phyloP scores from a whole-genome alignment of 768 basidiomycete genomes.

The Lactarius deliciosus region DNA sequence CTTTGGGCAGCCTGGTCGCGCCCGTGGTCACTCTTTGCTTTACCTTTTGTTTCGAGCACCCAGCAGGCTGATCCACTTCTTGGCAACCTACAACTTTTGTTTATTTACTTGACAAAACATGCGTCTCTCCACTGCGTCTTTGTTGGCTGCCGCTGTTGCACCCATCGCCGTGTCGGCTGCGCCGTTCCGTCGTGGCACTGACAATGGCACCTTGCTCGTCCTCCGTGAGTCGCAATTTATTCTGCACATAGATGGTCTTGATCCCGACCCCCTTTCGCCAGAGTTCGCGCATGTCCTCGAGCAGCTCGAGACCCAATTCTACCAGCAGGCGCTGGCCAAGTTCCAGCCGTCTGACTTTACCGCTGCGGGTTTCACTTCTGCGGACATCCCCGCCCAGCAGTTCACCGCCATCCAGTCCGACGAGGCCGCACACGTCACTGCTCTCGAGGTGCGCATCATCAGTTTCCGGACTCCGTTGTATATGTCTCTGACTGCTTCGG shows the following conservation, averaged over 20 bases:
- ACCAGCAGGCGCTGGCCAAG: conserved; percentile 60
- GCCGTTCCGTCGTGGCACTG: conserved; percentile 44
- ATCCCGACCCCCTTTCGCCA: conserved; percentile 37
- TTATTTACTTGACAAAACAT: conserved; percentile 39
- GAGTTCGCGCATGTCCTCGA: conserved; percentile 79
- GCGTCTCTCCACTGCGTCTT: conserved; percentile 43
- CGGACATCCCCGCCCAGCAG: conserved; percentile 57
- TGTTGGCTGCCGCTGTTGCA: conserved; percentile 43
- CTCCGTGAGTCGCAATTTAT: conserved; percentile 46
- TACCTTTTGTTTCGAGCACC: conserved; percentile 24
- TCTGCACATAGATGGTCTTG: conserved; percentile 25
- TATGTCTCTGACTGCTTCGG: conserved; percentile 1
- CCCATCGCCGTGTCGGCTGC: conserved; percentile 50
- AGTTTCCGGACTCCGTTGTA: neutral
- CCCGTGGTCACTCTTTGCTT: conserved; percentile 50
- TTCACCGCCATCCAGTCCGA: conserved; percentile 59
- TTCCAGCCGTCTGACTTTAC: conserved; percentile 65
- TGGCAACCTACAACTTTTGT: neutral
- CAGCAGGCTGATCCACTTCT: conserved; percentile 35
- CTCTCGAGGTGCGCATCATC: conserved; percentile 47
- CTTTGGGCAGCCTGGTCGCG: conserved; percentile 72
- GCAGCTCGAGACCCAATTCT: conserved; percentile 69
- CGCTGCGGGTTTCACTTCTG: conserved; percentile 60
- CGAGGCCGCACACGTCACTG: conserved; percentile 57
- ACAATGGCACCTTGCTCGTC: conserved; percentile 46